Base-by-base conservation (phyloP, 441 rosid genomes). In the Gossypium aridum region DNA sequence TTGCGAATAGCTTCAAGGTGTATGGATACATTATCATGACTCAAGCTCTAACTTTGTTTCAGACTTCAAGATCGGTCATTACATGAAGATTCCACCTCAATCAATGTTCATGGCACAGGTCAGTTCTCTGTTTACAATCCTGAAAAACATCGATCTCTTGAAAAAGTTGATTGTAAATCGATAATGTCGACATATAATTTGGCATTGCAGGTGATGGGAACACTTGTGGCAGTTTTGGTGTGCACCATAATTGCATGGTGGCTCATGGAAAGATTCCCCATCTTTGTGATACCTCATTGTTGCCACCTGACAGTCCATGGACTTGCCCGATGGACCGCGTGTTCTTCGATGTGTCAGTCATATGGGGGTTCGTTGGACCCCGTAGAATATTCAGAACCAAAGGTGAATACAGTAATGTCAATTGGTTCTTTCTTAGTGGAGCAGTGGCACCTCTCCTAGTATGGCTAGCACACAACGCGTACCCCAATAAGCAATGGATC, bases 31-130 rank as follows among this genome's bases (percentile, higher is more conserved):
- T 92, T 6, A 92, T 92, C 79, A 87, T 90, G 95, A 45, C 68
- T 74, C 97, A 92, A 79, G 95, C 90, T 7, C 61, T 87, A 7
- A 84, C 87, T 92, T 90, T 70, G 28, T 92, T n/a, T 59, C 80
- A 0, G 97, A 92, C 84, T 90, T 92, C 69, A 92, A 92, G 80
- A 91, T 88, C 2, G 94, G 93, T 37, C 93, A 87, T 64, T 91
- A 91, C 90, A 92, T 88, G 97, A 90, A 92, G 88, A 89, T 92
- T 71, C 97, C 97, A 0, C 97, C 97, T 2, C 84, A 91, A 73
- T 73, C 87, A 1, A 92, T 92, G 97, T 90, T 90, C 86, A 77
- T 83, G 88, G 92, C 95, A 56, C 97, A 92, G 89, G 93, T 86
- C 26, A 72, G 71, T 68, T 77, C 31, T 43, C 4, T 20, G 43